Base-by-base conservation (phyloP, 805 yeast species). In the Priceomyces castillae region DNA sequence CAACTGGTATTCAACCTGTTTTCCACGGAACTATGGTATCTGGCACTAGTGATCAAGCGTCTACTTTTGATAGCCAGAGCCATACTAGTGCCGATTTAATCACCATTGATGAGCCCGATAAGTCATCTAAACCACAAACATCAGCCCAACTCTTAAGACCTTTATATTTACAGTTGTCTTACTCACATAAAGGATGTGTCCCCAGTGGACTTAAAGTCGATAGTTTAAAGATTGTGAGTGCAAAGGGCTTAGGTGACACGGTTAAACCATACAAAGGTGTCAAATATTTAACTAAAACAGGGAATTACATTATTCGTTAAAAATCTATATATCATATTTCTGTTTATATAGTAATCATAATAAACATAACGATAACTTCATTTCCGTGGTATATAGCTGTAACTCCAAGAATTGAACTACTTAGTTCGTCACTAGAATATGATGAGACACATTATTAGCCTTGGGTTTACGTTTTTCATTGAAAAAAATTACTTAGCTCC, bases 201-300 rank as follows among this genome's bases (percentile, higher is more conserved):
- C 86, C 94, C 1, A 85, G 95, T 59, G 90, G 92, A 1, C 65
- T 86, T 34, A 80, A 78, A 52, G 84, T 90, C 2, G 83, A 78
- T 10, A 72, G 83, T 22, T 64, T 90, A 47, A 77, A 79, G 53
- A 75, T 88, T 14, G 53, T 71, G 6, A 72, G 78, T 48, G 69
- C 74, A n/a, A 69, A 68, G 49, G 90, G 92, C 0, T 53, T 80
- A 43, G 77, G 77, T 4, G 80, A 79, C 2, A 69, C 70, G 3
- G 83, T 80, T 9, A 84, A 82, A 55, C 96, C 96, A 0, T 90
- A 80, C 69, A 90, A 90, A 60, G 98, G 98, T 1, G 97, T 90
- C 16, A 86, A 90, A 57, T 90, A 90, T 58, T 67, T 77, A 9
- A 81, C 96, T 4, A 65, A 66, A 42, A 74, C 86, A 0, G 86